phyloP scores from a whole-genome alignment of 208 protist species.

The Tritrichomonas foetus region DNA sequence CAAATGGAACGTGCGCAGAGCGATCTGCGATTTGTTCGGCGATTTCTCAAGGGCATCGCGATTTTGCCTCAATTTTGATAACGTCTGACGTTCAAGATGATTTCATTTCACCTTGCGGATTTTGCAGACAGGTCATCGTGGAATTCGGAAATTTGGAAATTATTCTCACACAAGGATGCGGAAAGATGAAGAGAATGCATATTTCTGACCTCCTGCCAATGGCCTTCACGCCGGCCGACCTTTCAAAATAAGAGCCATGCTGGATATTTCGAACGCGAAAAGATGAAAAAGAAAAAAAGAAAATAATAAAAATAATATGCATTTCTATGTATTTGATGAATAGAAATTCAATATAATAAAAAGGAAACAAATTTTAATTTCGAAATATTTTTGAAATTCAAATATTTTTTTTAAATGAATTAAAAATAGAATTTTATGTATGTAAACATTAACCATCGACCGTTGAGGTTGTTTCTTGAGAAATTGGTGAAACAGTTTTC shows the following conservation, averaged over 20 bases:
- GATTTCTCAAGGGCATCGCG: background rate
- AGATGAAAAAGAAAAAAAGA: no score
- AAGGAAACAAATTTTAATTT: no score
- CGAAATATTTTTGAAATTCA: no score
- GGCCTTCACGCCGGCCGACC: constrained; percentile 9
- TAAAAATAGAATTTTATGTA: no score
- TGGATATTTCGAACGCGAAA: no score
- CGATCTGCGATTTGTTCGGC: background rate
- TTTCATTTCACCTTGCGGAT: constrained; percentile 9
- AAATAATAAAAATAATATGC: no score
- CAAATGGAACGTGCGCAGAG: background rate
- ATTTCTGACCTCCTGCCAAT: background rate
- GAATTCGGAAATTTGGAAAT: constrained; percentile 28
- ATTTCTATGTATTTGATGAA: no score
- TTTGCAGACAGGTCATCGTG: background rate
- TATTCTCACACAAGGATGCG: background rate
- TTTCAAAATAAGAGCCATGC: background rate
- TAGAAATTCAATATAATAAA: no score
- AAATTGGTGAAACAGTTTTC: no score
- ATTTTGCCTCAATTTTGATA: background rate
- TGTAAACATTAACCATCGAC: no score
- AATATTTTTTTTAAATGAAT: no score
- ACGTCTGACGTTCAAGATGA: constrained; percentile 37
- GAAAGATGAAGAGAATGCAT: background rate
- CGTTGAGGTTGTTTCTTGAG: no score